Conservation (phyloP, 306 rosid genomes). For the Mucuna pruriens region DNA sequence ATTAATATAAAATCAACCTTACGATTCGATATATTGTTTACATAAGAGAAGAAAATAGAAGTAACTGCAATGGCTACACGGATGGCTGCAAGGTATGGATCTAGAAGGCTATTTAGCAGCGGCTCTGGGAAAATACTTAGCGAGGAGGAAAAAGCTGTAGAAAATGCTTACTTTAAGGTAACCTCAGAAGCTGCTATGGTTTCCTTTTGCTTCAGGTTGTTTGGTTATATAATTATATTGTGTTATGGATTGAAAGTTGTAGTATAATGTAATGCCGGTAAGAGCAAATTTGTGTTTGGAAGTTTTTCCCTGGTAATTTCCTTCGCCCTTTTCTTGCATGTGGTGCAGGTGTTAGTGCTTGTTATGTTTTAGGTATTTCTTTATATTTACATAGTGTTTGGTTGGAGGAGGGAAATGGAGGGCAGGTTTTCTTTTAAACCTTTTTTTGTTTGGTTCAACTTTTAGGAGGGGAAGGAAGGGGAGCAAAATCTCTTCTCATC, state of each 20-base stretch:
- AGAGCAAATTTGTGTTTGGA: neutral
- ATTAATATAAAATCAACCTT: neutral
- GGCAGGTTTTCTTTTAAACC: too few relatives aligned
- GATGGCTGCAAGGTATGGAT: conserved; percentile 56
- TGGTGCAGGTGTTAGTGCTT: neutral
- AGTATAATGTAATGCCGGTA: neutral
- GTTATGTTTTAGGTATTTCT: conserved; percentile 1
- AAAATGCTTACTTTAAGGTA: conserved; percentile 82
- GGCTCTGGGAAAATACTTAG: conserved; percentile 79
- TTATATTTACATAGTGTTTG: too few relatives aligned
- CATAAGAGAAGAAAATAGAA: conserved; percentile 38
- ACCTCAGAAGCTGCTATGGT: neutral
- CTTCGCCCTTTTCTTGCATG: neutral
- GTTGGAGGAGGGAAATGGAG: too few relatives aligned
- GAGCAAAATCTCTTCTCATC: too few relatives aligned
- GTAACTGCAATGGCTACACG: conserved; percentile 64
- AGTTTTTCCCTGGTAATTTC: neutral
- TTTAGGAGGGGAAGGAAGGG: too few relatives aligned
- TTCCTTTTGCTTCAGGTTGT: too few relatives aligned
- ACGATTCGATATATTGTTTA: neutral
- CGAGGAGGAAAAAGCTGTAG: conserved; percentile 90
- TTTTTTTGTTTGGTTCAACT: too few relatives aligned
- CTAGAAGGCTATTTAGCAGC: conserved; percentile 76
- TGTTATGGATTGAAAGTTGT: neutral
- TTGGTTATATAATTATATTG: conserved; percentile 24